Conservation (phyloP, 1,139 yeast species). For the Lodderomyces elongisporus region DNA sequence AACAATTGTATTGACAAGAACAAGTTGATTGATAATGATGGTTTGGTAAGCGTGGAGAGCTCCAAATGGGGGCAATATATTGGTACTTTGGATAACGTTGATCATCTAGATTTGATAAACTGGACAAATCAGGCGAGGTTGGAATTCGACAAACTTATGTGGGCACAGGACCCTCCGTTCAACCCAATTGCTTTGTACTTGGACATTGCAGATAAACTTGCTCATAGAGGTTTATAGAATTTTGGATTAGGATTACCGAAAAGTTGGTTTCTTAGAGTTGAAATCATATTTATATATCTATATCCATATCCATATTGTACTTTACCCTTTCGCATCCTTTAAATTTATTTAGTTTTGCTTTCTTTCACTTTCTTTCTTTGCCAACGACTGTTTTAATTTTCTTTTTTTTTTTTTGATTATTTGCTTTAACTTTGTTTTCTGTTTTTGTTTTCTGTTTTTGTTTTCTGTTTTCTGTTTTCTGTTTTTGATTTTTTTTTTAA, state of each 20-base stretch:
- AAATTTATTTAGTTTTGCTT: too few relatives aligned
- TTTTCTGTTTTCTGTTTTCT: not conserved
- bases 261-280: not conserved
- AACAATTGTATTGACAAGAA: not conserved
- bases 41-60: slow-evolving; percentile 74
- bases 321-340: too few relatives aligned
- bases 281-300: too few relatives aligned
- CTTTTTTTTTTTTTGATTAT: too few relatives aligned
- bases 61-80: slow-evolving; percentile 79
- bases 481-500: not conserved
- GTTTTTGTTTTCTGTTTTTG: not conserved
- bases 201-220: slow-evolving; percentile 66
- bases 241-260: not conserved
- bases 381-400: not conserved
- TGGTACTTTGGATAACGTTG: slow-evolving; percentile 75
- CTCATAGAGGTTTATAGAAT: slow-evolving; percentile 57
- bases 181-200: slow-evolving; percentile 73
- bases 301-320: too few relatives aligned
- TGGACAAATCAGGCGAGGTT: slow-evolving; percentile 62
- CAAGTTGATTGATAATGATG: slow-evolving; percentile 58
- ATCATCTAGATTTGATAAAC: slow-evolving; percentile 80
- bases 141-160: slow-evolving; percentile 29
- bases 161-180: slow-evolving; percentile 41
- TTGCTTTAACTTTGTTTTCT: not conserved
- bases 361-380: too few relatives aligned